These are phyloP conservation scores for Pontederia crassipes DNA, from an alignment of 176 grass and related monocot species.

Conservation along the genomic window DNA sequence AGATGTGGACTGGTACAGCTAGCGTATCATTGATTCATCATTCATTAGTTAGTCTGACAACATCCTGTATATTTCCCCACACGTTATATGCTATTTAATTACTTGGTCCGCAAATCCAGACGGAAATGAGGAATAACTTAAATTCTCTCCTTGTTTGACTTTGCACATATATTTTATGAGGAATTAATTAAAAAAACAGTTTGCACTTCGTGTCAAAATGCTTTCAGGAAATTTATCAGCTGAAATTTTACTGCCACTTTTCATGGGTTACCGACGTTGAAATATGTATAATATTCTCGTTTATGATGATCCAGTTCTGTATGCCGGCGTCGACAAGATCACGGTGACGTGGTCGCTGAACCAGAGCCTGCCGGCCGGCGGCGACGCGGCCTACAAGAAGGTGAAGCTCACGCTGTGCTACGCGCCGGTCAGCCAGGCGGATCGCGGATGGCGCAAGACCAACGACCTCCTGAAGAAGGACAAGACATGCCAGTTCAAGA, in stretches of 20 bases:
- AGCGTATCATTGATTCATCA: no score
- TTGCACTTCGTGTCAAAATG: no score
- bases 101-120: no score
- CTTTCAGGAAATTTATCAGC: no score
- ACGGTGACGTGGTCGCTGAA: constrained; percentile 52
- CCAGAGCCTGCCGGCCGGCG: not conserved
- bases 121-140: no score
- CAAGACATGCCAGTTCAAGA: constrained; percentile 61
- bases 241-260: no score
- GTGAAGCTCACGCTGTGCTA: constrained; percentile 72
- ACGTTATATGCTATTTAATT: not conserved
- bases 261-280: not conserved
- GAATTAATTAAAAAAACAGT: no score
- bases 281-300: not conserved
- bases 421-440: constrained; percentile 49
- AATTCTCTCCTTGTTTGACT: not conserved
- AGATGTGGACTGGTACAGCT: no score
- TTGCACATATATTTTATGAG: not conserved
- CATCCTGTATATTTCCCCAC: no score
- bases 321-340: constrained; percentile 47
- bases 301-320: constrained; percentile 26
- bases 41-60: no score
- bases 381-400: constrained; percentile 24
- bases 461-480: constrained; percentile 52
- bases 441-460: constrained; percentile 54